Evolutionary conservation across 1,284 basidiomycete genomes (phyloP), one percentile per base, ranked within the genome.

Genomic region (Sphaerobolus stellatus): DNA sequence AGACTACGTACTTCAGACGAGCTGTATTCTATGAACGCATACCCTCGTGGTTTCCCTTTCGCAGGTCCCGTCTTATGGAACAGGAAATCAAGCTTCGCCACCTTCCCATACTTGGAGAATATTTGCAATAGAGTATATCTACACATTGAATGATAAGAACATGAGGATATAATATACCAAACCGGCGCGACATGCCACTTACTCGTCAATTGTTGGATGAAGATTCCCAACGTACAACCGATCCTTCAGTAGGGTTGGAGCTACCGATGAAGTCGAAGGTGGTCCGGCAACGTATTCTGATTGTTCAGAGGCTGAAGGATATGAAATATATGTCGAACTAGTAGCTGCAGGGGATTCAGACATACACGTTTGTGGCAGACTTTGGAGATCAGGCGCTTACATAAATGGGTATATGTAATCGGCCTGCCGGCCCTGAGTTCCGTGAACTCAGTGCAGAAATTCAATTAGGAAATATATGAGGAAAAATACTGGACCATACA

Each of bases 221-320:
- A 98, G 77, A 67, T 98, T 98, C 38, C 95, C 95, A 46, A 99
- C 80, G 65, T 94, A 99, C 1, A 99, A 79, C 20, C 95, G 76
- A 62, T 90, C 86, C 61, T 80, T 84, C 29, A 50, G 46, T n/a
- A 58, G 47, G 8, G 47, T 20, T n/a, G 52, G 40, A 8, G 52
- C 41, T 25, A 38, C 47, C 14, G 34, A 16, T 51, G 56, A 30
- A 3, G 48, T 40, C 20, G 36, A 33, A 40, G 51, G 47, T 38
- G 41, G 38, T 11, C 38, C 24, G 16, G 54, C 31, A 27, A 50
- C 46, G 22, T 54, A 54, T n/a, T 45, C 41, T 54, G n/a, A n/a
- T n/a, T n/a, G n/a, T n/a, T n/a, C n/a, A n/a, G n/a, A n/a, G n/a
- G n/a, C n/a, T n/a, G n/a, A n/a, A n/a, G n/a, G n/a, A n/a, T n/a